Percentiles rank a stretch among this genome's conserved stretches.
These are phyloP conservation scores for Boletus bicolor DNA, from an alignment of 768 basidiomycete species.

Conservation along the genomic window DNA sequence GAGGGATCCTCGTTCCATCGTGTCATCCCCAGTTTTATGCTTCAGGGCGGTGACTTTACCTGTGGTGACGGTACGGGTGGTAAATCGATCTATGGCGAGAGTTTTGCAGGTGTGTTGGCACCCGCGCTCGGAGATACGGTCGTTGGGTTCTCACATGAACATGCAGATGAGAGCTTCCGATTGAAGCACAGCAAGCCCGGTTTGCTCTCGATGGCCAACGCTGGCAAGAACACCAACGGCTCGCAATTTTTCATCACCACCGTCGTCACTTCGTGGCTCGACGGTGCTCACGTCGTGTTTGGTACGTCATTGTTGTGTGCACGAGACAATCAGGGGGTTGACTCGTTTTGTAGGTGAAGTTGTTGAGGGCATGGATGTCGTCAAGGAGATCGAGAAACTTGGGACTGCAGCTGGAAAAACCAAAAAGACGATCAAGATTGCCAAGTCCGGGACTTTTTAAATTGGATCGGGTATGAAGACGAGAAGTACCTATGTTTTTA, in stretches of 20 bases:
- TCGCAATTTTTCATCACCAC: conserved; percentile 92
- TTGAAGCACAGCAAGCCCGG: conserved; percentile 70
- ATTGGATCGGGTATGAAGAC: neutral
- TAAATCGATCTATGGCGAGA: conserved; percentile 72
- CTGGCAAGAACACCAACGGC: conserved; percentile 59
- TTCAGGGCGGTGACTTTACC: conserved; percentile 90
- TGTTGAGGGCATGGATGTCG: neutral
- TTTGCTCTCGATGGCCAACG: conserved; percentile 76
- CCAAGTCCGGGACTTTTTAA: neutral
- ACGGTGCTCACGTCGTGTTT: conserved; percentile 74
- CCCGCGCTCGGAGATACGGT: too few relatives aligned
- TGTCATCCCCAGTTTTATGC: conserved; percentile 81
- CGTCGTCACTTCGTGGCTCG: conserved; percentile 72
- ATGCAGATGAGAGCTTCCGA: conserved; percentile 78
- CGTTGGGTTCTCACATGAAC: conserved; percentile 14
- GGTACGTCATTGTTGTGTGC: conserved; percentile 40
- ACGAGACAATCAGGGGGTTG: neutral
- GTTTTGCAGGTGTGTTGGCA: conserved; percentile 48
- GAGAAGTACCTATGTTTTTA: neutral
- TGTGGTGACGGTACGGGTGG: conserved; percentile 70
- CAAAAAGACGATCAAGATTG: neutral
- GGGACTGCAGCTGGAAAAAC: neutral
- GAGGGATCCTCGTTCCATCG: conserved; percentile 69
- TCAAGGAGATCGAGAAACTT: neutral
- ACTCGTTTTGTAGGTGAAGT: conserved; percentile 4